Percentiles rank a stretch among this genome's conserved stretches.
These are phyloP conservation scores for Russula ochroleuca DNA, from an alignment of 768 basidiomycete species.

Conservation along the genomic window DNA sequence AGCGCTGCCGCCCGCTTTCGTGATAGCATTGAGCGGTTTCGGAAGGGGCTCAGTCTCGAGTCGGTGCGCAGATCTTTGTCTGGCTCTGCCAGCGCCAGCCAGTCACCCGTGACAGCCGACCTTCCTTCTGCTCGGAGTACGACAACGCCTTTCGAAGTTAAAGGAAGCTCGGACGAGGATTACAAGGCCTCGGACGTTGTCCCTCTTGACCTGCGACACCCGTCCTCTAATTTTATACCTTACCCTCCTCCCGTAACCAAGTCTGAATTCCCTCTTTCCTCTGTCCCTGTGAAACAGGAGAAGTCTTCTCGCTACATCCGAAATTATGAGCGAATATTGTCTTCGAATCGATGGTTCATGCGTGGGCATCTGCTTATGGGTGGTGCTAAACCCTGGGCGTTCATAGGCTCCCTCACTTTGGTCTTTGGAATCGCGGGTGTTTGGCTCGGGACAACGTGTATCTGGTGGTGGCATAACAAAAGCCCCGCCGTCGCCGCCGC, in stretches of 20 bases:
- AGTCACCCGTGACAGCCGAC: constrained; percentile 23
- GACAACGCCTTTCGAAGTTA: constrained; percentile 23
- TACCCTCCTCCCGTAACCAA: constrained; percentile 25
- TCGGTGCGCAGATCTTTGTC: constrained; percentile 30
- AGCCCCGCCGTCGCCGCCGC: constrained; percentile 66
- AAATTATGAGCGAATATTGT: constrained; percentile 62
- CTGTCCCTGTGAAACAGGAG: constrained; percentile 33
- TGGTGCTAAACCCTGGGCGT: constrained; percentile 82
- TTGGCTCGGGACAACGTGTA: constrained; percentile 86
- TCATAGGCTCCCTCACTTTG: constrained; percentile 59
- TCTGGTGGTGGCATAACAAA: constrained; percentile 83
- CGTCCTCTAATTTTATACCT: constrained; percentile 20
- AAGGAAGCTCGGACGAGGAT: constrained; percentile 21
- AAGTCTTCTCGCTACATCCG: constrained; percentile 44
- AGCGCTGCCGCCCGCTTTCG: constrained; percentile 43
- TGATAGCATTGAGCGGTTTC: constrained; percentile 58
- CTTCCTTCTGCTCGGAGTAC: constrained; percentile 18
- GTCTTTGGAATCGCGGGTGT: constrained; percentile 65
- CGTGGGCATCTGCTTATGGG: constrained; percentile 73
- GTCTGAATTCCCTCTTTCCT: constrained; percentile 33
- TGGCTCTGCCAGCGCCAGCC: constrained; percentile 23
- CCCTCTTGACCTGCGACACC: constrained; percentile 18
- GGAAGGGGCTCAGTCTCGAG: constrained; percentile 44
- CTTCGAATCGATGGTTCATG: constrained; percentile 72
- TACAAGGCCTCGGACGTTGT: constrained; percentile 22